Percentiles rank a stretch among this genome's conserved stretches.
phyloP scores from a whole-genome alignment of 257 asterid species.

The Nicotiana otophora region DNA sequence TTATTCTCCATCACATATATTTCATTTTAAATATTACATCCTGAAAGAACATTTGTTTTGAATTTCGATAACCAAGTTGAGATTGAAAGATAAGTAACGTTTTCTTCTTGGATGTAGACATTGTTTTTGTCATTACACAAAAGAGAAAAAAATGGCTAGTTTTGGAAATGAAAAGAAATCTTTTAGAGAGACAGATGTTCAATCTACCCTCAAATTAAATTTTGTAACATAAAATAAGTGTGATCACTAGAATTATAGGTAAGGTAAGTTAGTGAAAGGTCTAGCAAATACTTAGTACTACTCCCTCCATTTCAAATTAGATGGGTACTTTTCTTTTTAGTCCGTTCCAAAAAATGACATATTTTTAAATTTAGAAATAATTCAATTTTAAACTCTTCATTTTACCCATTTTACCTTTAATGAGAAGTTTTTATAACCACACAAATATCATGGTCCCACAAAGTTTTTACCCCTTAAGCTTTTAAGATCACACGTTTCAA shows the following conservation, averaged over 20 bases:
- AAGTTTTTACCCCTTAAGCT: too few relatives aligned
- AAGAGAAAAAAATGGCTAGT: not conserved
- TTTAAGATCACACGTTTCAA: too few relatives aligned
- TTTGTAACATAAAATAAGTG: not conserved
- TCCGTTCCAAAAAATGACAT: too few relatives aligned
- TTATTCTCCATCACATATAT: not conserved
- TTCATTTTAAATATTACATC: not conserved
- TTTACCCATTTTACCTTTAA: too few relatives aligned
- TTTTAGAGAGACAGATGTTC: not conserved
- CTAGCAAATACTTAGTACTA: not conserved
- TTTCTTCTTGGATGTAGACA: not conserved
- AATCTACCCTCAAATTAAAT: not conserved
- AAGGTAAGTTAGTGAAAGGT: conserved; percentile 4
- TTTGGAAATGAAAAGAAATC: not conserved
- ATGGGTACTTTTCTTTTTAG: too few relatives aligned
- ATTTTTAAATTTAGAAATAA: too few relatives aligned
- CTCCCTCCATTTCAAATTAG: too few relatives aligned
- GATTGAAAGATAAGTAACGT: not conserved
- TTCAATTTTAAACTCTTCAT: too few relatives aligned
- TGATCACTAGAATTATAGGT: conserved; percentile 1
- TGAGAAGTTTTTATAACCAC: too few relatives aligned
- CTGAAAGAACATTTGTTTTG: not conserved
- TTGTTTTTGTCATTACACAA: not conserved
- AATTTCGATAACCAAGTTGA: not conserved
- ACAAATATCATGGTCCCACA: too few relatives aligned